These are phyloP conservation scores for Mediolabrus comicus DNA, from an alignment of 108 stramenopile genomes.

Conservation along the genomic window DNA sequence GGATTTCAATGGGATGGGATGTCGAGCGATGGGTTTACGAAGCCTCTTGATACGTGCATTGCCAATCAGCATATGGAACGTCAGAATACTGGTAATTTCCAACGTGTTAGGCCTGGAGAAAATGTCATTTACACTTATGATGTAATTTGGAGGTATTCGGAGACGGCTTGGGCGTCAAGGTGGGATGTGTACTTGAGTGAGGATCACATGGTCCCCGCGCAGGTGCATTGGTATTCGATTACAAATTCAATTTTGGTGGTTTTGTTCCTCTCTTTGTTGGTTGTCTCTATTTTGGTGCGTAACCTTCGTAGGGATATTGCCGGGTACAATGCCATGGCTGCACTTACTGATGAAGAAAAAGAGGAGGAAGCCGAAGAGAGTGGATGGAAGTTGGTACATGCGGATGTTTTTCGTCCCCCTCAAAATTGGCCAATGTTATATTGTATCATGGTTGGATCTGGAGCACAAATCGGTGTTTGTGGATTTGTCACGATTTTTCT, in stretches of 20 bases:
- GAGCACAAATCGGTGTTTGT: conserved; percentile 77
- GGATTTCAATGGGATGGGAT: conserved; percentile 80
- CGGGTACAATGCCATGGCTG: conserved; percentile 92
- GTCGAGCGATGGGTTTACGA: conserved; percentile 56
- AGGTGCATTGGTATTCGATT: conserved; percentile 98
- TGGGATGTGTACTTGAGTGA: conserved; percentile 98
- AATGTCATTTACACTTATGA: conserved; percentile 97
- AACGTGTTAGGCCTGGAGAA: conserved; percentile 57
- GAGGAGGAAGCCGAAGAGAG: conserved; percentile 87
- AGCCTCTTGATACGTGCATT: conserved; percentile 71
- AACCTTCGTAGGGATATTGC: conserved; percentile 94
- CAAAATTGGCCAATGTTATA: conserved; percentile 89
- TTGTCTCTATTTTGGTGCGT: conserved; percentile 93
- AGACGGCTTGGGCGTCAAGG: conserved; percentile 93
- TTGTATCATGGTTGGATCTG: conserved; percentile 95
- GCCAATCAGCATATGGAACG: conserved; percentile 45
- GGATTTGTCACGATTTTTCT: conserved; percentile 77
- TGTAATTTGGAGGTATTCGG: conserved; percentile 88
- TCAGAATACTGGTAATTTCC: conserved; percentile 35
- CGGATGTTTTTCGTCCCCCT: conserved; percentile 99
- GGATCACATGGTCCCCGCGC: conserved; percentile 89
- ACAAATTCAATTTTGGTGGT: conserved; percentile 95
- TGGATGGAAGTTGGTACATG: conserved; percentile 99
- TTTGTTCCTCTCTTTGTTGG: conserved; percentile 92
- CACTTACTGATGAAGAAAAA: conserved; percentile 90